These are phyloP conservation scores for Ascochyta clinopodiicola DNA, from an alignment of 2,329 filamentous ascomycete species.

Conservation along the genomic window DNA sequence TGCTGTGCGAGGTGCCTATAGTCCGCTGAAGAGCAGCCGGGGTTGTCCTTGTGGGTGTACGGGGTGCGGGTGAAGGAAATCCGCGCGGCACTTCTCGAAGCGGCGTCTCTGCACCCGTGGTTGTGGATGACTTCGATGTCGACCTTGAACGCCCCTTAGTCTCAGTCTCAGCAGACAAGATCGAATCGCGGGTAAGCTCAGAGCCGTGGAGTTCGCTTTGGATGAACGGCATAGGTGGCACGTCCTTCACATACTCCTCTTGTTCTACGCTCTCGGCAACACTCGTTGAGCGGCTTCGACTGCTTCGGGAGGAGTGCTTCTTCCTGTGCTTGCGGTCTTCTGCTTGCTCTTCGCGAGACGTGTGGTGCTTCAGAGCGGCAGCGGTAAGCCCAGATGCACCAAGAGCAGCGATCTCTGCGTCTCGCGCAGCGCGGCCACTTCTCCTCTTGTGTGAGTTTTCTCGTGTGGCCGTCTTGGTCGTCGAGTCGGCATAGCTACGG, in stretches of 20 bases:
- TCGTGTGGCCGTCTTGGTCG: conserved; percentile 40
- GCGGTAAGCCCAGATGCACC: conserved; percentile 65
- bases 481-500: conserved; percentile 45
- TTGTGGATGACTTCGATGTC: conserved; percentile 62
- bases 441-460: conserved; percentile 60
- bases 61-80: conserved; percentile 63
- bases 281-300: conserved; percentile 60
- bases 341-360: conserved; percentile 62
- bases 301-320: conserved; percentile 57
- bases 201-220: conserved; percentile 86
- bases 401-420: conserved; percentile 61
- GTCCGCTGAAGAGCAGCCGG: conserved; percentile 61
- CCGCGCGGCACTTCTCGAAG: conserved; percentile 70
- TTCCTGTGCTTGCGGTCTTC: conserved; percentile 54
- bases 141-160: conserved; percentile 65
- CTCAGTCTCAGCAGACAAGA: conserved; percentile 81
- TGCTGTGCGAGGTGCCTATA: conserved; percentile 71
- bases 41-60: conserved; percentile 69
- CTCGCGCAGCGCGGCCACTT: conserved; percentile 60
- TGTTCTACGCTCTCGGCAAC: conserved; percentile 61
- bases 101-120: conserved; percentile 56
- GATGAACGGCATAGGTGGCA: conserved; percentile 81
- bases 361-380: conserved; percentile 68
- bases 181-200: conserved; percentile 85
- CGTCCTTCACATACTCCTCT: conserved; percentile 56